A percentile compares a stretch with the other conserved stretches of the same genome.
phyloP scores from a whole-genome alignment of 257 asterid species.

The Solanum piurae region DNA sequence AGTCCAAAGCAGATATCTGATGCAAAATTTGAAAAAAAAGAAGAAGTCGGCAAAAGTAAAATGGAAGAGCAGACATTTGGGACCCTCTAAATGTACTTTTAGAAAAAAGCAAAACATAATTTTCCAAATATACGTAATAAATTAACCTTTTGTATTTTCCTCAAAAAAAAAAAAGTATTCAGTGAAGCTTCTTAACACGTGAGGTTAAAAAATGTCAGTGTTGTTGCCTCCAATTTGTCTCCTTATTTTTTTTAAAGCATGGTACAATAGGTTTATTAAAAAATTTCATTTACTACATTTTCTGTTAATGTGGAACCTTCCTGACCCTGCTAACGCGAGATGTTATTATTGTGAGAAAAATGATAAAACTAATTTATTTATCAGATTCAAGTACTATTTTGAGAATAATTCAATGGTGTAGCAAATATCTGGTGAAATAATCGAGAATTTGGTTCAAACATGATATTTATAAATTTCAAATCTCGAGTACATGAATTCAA shows the following conservation, averaged over 20 bases:
- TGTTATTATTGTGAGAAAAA: neutral
- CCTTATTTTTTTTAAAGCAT: neutral
- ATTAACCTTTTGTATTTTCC: neutral
- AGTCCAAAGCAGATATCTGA: neutral
- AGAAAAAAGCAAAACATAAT: neutral
- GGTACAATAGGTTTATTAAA: neutral
- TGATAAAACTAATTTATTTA: neutral
- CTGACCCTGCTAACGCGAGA: accelerated
- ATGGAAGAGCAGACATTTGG: neutral
- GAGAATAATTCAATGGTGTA: neutral
- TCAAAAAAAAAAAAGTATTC: accelerated
- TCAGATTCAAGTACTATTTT: slow-evolving; percentile 1
- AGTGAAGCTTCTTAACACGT: neutral
- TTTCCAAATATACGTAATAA: neutral
- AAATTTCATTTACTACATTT: neutral
- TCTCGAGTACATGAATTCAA: neutral
- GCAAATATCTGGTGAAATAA: neutral
- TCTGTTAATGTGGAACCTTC: neutral
- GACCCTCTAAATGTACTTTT: neutral
- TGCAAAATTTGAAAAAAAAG: neutral
- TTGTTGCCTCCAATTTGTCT: neutral
- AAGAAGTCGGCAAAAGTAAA: neutral
- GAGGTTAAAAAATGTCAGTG: neutral
- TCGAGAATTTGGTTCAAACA: neutral
- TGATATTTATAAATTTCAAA: neutral